Evolutionary conservation across 805 yeast genomes (phyloP).

Genomic region (Wickerhamiella alocasiicola): DNA sequence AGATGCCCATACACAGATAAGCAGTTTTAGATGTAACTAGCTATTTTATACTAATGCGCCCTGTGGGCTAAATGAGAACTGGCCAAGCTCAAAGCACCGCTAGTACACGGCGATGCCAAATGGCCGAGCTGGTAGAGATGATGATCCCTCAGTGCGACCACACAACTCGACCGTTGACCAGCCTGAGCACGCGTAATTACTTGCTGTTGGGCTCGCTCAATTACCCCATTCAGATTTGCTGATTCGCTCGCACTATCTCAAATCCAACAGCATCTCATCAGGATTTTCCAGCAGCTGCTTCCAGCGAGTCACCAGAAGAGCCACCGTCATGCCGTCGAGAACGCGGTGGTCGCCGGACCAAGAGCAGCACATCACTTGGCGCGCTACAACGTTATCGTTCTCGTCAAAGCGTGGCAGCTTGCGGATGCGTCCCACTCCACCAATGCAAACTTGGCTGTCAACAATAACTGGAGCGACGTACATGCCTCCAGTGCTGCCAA

Average conservation of each 20-base stretch:
- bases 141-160: too few species aligned
- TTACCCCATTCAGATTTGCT: too few species aligned
- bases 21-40: too few species aligned
- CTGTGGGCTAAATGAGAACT: too few species aligned
- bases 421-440: constrained; percentile 24
- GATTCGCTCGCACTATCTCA: neutral
- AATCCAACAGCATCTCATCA: constrained; percentile 11
- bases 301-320: constrained; percentile 23
- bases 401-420: constrained; percentile 23
- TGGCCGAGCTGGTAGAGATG: too few species aligned
- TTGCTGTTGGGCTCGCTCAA: too few species aligned
- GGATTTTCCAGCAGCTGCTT: constrained; percentile 14
- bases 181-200: too few species aligned
- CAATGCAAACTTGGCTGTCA: constrained; percentile 26
- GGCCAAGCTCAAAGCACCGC: too few species aligned
- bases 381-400: constrained; percentile 20
- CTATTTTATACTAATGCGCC: too few species aligned
- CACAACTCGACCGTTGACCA: too few species aligned
- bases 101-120: too few species aligned
- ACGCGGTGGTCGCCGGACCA: constrained; percentile 30
- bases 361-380: constrained; percentile 22
- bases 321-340: constrained; percentile 28
- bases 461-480: constrained; percentile 28
- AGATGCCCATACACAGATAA: too few species aligned
- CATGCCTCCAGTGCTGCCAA: constrained; percentile 29